These are phyloP conservation scores for Penicillium glabrum DNA, from an alignment of 2,329 filamentous ascomycete genomes.

Conservation along the genomic window DNA sequence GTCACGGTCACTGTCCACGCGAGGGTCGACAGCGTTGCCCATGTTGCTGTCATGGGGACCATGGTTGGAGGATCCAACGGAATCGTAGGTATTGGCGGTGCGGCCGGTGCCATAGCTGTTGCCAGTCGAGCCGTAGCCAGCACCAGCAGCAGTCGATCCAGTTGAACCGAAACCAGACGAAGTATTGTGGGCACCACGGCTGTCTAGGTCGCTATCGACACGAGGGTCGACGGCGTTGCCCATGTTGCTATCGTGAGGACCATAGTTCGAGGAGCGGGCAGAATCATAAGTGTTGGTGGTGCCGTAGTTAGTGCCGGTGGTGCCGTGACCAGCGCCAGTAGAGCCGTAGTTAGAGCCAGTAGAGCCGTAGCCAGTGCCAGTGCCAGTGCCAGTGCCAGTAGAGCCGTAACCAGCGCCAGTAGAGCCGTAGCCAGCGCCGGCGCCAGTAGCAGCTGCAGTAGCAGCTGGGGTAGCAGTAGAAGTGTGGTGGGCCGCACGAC, in stretches of 20 bases:
- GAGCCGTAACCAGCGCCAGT: not conserved
- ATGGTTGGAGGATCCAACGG: slow-evolving; percentile 14
- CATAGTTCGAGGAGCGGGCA: slow-evolving; percentile 4
- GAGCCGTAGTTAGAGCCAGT: not conserved
- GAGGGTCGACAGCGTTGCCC: slow-evolving; percentile 12
- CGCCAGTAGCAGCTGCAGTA: not conserved
- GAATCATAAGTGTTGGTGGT: slow-evolving; percentile 1
- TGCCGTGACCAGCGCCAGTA: not conserved
- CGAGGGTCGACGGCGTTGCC: slow-evolving; percentile 10
- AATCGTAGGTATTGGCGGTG: slow-evolving; percentile 11
- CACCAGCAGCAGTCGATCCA: not conserved
- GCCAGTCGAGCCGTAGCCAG: not conserved
- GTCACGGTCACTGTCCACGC: slow-evolving; percentile 15
- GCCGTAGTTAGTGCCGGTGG: not conserved
- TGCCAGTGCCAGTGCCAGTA: not conserved
- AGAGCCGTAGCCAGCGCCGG: not conserved
- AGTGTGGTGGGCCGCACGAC: not conserved
- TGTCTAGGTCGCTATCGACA: slow-evolving; percentile 7
- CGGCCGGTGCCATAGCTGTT: slow-evolving; percentile 7
- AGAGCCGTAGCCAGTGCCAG: not conserved
- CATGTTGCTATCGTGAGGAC: slow-evolving; percentile 12
- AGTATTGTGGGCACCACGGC: not conserved
- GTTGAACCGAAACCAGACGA: not conserved
- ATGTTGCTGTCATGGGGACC: slow-evolving; percentile 15
- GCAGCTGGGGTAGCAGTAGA: not conserved